These are phyloP conservation scores for Besnoitia besnoiti DNA, from an alignment of 169 alveolate species.

Conservation along the genomic window DNA sequence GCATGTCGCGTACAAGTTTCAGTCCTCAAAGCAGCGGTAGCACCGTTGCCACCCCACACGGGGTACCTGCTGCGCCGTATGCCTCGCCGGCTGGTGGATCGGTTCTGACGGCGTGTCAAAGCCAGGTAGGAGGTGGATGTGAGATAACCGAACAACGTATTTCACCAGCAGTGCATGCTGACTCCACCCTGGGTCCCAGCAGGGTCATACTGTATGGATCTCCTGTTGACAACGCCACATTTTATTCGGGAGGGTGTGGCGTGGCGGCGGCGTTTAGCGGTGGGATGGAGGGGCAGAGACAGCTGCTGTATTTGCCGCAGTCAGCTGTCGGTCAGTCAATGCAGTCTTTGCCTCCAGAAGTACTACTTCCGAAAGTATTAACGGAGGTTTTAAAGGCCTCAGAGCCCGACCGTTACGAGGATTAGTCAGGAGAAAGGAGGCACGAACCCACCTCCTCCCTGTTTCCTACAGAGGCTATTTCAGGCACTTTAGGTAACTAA, in stretches of 20 bases:
- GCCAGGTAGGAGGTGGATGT: not conserved
- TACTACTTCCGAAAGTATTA: not conserved
- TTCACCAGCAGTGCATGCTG: not conserved
- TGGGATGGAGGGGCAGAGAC: not conserved
- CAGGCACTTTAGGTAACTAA: not conserved
- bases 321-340: not conserved
- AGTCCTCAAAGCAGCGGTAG: not conserved
- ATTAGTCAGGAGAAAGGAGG: not conserved
- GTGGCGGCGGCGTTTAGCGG: not conserved
- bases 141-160: not conserved
- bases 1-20: not conserved
- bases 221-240: not conserved
- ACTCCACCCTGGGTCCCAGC: not conserved
- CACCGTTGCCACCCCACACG: constrained; percentile 5
- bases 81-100: not conserved
- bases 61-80: not conserved
- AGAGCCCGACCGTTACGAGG: not conserved
- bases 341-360: not conserved
- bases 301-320: not conserved
- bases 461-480: not conserved
- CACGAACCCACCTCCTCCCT: too few species aligned
- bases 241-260: not conserved
- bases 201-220: not conserved
- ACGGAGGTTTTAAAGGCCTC: constrained; percentile 10
- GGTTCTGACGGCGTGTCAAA: not conserved